A percentile compares a stretch with the other conserved stretches of the same genome.
phyloP scores from a whole-genome alignment of 163 green algal genomes.

The Scenedesmus sp. region DNA sequence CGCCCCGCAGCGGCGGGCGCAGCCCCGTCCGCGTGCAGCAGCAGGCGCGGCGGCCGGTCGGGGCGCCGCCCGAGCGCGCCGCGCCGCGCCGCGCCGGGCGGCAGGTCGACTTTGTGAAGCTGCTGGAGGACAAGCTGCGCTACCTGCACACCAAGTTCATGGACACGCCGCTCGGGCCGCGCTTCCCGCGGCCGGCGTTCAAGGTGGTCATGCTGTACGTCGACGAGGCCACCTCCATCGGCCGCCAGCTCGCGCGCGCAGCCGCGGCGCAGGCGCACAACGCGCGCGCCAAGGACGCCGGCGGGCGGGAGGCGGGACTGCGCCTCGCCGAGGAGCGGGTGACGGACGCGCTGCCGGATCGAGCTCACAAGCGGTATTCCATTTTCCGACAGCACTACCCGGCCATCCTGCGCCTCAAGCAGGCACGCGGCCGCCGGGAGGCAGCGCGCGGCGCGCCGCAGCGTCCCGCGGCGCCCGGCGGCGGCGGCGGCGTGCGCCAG shows the following conservation, averaged over 20 bases:
- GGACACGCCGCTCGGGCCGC: conserved; percentile 66
- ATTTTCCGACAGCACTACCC: conserved; percentile 92
- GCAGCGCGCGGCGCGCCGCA: no score
- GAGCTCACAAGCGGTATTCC: conserved; percentile 82
- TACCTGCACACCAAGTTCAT: conserved; percentile 69
- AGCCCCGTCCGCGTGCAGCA: no score
- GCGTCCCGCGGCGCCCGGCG: no score
- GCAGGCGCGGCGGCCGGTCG: neutral
- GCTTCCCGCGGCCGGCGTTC: conserved; percentile 87
- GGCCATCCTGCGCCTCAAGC: conserved; percentile 56
- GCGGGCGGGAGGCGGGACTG: conserved; percentile 59
- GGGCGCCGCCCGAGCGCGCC: neutral
- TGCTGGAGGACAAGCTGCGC: conserved; percentile 88
- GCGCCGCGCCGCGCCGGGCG: neutral
- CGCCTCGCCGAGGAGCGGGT: conserved; percentile 68
- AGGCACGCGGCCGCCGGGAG: no score
- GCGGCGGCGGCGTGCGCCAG: no score
- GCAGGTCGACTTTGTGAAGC: conserved; percentile 85
- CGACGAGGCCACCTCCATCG: conserved; percentile 81
- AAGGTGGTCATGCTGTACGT: conserved; percentile 92
- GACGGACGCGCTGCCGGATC: conserved; percentile 79
- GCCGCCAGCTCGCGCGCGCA: conserved; percentile 76
- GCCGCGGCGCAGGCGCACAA: conserved; percentile 79
- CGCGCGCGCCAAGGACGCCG: conserved; percentile 83
- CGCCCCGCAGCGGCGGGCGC: no score